A percentile compares a stretch with the other conserved stretches of the same genome.
These are phyloP conservation scores for Batkoa obscura DNA, from an alignment of 371 early-diverging fungal species.

Conservation along the genomic window DNA sequence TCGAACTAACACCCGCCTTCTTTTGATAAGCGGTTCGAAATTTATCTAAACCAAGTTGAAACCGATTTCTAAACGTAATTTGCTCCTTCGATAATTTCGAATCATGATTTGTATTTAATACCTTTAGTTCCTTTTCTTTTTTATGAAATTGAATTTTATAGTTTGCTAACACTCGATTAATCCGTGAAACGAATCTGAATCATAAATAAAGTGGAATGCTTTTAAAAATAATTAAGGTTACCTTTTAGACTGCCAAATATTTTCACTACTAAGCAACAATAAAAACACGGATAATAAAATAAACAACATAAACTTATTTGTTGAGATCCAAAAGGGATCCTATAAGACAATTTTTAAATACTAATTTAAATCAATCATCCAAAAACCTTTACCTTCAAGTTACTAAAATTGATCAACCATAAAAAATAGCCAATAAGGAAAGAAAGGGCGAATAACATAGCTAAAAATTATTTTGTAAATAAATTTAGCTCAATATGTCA, in stretches of 20 bases:
- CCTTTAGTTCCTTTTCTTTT: not conserved
- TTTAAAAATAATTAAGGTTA: not conserved
- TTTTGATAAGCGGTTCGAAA: too few species aligned
- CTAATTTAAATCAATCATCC: not conserved
- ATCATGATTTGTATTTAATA: not conserved
- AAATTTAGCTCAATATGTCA: not conserved
- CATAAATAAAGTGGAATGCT: not conserved
- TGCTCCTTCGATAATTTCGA: not conserved
- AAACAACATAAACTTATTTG: not conserved
- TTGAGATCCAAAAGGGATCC: not conserved
- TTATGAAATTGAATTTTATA: not conserved
- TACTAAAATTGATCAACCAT: not conserved
- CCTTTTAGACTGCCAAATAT: not conserved
- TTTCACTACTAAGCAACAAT: not conserved
- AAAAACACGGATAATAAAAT: not conserved
- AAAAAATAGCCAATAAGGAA: not conserved
- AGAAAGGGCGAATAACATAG: not conserved
- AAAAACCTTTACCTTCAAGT: not conserved
- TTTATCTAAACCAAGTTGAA: not conserved
- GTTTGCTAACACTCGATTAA: not conserved
- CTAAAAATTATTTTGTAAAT: not conserved
- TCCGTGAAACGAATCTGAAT: not conserved
- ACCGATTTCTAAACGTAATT: not conserved
- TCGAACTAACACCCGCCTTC: too few species aligned
- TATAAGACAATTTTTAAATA: not conserved